Evolutionary conservation across 192 early-diverging fungal species (phyloP).

Genomic region (Thamnidium elegans): DNA sequence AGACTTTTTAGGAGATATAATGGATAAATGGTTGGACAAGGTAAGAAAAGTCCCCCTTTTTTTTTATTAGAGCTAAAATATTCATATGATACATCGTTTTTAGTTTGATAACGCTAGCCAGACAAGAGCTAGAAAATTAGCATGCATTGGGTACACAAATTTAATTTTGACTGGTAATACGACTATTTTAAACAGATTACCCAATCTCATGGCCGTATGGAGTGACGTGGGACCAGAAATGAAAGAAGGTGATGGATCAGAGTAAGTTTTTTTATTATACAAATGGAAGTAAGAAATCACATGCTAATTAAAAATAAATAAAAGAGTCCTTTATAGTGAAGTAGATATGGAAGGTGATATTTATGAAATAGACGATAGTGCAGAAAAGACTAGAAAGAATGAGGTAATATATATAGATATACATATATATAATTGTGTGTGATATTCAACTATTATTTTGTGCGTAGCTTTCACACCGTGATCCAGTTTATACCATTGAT

Average conservation of each 20-base stretch:
- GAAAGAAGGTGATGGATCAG: slow-evolving; percentile 54
- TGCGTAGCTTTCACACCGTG: slow-evolving; percentile 45
- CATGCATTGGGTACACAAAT: slow-evolving; percentile 58
- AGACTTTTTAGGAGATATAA: slow-evolving; percentile 47
- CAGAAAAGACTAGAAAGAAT: slow-evolving; percentile 50
- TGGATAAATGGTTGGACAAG: slow-evolving; percentile 68
- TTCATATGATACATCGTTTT: not conserved
- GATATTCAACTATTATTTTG: not conserved
- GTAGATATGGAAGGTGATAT: slow-evolving; percentile 44
- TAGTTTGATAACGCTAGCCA: slow-evolving; percentile 79
- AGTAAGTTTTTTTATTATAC: slow-evolving; percentile 37
- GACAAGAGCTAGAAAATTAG: slow-evolving; percentile 62
- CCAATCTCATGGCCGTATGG: slow-evolving; percentile 55
- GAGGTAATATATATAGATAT: slow-evolving; percentile 27
- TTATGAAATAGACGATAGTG: slow-evolving; percentile 42
- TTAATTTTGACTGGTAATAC: slow-evolving; percentile 52
- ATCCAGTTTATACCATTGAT: slow-evolving; percentile 59
- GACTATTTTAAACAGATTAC: slow-evolving; percentile 43
- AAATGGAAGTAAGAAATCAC: not conserved
- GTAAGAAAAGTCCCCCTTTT: no score
- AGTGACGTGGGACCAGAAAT: slow-evolving; percentile 64
- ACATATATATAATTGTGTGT: not conserved
- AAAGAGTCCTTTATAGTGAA: slow-evolving; percentile 56
- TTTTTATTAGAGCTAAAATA: not conserved
- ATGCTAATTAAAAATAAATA: slow-evolving; percentile 24